Evolutionary conservation across 1,284 basidiomycete genomes (phyloP).

Genomic region (Austropuccinia psidii): DNA sequence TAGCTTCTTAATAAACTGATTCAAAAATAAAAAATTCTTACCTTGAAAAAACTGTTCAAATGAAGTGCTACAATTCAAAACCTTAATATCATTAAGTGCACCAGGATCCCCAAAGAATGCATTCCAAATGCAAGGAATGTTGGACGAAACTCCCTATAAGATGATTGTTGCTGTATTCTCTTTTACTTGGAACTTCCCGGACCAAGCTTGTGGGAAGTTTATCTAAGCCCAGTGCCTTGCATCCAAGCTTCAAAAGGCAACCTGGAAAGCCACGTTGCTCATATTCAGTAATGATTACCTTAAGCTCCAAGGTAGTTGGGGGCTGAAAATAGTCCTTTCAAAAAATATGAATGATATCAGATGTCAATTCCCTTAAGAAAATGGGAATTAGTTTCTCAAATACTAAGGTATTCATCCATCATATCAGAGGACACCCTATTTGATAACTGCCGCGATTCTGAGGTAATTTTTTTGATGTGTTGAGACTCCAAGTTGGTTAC

Average conservation of each 20-base stretch:
- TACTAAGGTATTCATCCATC: no score
- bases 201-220: not conserved
- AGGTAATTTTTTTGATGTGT: no score
- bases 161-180: slow-evolving; percentile 1
- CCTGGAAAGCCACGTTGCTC: slow-evolving; percentile 1
- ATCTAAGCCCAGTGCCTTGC: slow-evolving; percentile 28
- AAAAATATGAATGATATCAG: not conserved
- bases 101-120: not conserved
- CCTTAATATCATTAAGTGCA: slow-evolving; percentile 12
- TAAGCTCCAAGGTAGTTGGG: not conserved
- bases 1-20: no score
- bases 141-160: not conserved
- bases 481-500: no score
- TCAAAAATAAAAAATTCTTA: no score
- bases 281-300: not conserved
- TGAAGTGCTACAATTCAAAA: not conserved
- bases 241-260: slow-evolving; percentile 15
- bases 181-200: slow-evolving; percentile 10
- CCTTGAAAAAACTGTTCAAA: not conserved
- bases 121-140: slow-evolving; percentile 3
- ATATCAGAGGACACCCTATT: no score
- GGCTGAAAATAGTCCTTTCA: not conserved
- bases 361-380: no score
- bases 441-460: no score
- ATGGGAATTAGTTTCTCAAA: no score